A percentile compares a stretch with the other conserved stretches of the same genome.
Evolutionary conservation across 371 early-diverging fungal species (phyloP).

Genomic region (Haplosporangium sp.): DNA sequence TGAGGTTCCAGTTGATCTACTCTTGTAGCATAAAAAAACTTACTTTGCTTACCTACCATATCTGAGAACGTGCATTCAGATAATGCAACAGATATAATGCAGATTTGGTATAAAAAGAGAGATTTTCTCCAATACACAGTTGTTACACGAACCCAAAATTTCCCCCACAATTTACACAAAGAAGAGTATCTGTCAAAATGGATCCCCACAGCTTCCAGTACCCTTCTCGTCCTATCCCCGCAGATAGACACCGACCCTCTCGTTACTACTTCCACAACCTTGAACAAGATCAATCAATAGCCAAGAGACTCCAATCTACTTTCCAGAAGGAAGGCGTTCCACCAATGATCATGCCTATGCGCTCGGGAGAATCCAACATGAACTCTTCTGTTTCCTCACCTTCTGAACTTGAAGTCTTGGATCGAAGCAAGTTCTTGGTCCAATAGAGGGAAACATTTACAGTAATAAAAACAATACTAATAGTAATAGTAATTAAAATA

Average conservation of each 20-base stretch:
- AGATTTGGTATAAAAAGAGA: too few species aligned
- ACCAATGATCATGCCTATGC: not conserved
- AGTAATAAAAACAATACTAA: too few species aligned
- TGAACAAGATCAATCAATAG: conserved; percentile 22
- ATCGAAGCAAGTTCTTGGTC: conserved; percentile 30
- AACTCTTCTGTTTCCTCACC: not conserved
- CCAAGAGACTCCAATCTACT: not conserved
- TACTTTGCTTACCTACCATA: too few species aligned
- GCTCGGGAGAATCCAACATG: not conserved
- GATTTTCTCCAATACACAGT: not conserved
- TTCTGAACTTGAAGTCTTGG: conserved; percentile 16
- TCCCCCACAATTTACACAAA: too few species aligned
- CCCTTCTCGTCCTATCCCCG: conserved; percentile 37
- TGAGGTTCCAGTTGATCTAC: not conserved
- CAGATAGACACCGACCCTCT: conserved; percentile 23
- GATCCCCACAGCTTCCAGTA: conserved; percentile 45
- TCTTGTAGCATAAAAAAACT: not conserved
- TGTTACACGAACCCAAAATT: too few species aligned
- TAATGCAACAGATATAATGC: too few species aligned
- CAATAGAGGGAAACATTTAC: not conserved
- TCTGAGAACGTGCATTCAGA: too few species aligned
- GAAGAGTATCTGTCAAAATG: conserved; percentile 10
- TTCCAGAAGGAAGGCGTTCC: conserved; percentile 39
- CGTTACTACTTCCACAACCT: conserved; percentile 46
- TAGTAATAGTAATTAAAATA: too few species aligned